Evolutionary conservation across 305 asterid genomes (phyloP).

Genomic region (Plantago rigida): DNA sequence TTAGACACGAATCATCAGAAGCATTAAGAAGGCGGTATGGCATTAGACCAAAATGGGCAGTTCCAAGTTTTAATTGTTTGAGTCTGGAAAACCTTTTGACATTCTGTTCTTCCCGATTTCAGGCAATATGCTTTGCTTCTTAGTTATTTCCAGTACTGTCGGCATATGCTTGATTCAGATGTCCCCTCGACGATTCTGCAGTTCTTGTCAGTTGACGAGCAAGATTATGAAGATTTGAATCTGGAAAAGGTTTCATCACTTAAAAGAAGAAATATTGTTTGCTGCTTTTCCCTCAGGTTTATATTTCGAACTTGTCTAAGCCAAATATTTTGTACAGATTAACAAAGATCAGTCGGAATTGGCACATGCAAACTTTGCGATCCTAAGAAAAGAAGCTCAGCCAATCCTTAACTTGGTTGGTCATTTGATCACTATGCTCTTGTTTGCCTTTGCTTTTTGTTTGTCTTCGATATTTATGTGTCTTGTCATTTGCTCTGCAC

Average conservation of each 20-base stretch:
- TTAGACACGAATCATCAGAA: conserved; percentile 84
- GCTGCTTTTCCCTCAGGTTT: background rate
- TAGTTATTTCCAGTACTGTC: conserved; percentile 85
- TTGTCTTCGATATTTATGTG: background rate
- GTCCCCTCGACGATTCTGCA: conserved; percentile 64
- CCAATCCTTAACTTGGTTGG: conserved; percentile 73
- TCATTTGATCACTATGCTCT: conserved; percentile 22
- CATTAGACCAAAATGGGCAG: conserved; percentile 23
- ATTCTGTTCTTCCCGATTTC: conserved; percentile 29
- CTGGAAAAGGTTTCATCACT: conserved; percentile 62
- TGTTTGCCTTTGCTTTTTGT: conserved; percentile 1
- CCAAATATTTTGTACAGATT: conserved; percentile 37
- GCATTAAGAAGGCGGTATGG: conserved; percentile 85
- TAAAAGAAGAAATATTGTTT: conserved; percentile 15
- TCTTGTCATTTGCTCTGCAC: background rate
- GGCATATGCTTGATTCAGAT: conserved; percentile 84
- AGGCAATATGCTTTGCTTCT: conserved; percentile 96
- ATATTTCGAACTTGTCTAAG: conserved; percentile 8
- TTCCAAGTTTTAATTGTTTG: conserved; percentile 11
- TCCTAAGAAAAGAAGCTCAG: conserved; percentile 77
- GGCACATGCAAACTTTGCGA: conserved; percentile 63
- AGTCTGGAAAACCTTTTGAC: conserved; percentile 23
- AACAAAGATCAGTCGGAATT: conserved; percentile 85
- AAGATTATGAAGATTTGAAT: conserved; percentile 70
- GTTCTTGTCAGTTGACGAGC: conserved; percentile 63